Evolutionary conservation across 2,329 filamentous ascomycete species (phyloP).

Genomic region (Penicillium carneum): DNA sequence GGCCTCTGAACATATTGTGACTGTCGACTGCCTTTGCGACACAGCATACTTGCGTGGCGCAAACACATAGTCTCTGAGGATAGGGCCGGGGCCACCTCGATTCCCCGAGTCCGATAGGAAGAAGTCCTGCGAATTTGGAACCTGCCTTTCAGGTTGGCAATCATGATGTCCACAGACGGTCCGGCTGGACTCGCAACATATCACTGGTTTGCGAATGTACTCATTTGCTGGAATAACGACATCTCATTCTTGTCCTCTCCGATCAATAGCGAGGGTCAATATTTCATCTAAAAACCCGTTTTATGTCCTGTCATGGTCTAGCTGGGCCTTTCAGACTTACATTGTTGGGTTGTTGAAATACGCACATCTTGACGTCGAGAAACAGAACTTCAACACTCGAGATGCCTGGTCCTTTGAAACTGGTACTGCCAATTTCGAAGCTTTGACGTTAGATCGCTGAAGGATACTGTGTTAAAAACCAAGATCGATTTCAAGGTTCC

Average conservation of each 20-base stretch:
- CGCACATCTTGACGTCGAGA: not conserved
- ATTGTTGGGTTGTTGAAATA: not conserved
- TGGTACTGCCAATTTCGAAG: not conserved
- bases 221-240: not conserved
- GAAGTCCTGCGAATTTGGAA: not conserved
- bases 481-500: not conserved
- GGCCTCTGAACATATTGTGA: not conserved
- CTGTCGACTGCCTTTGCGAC: not conserved
- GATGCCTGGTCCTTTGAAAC: not conserved
- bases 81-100: not conserved
- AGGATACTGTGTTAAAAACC: not conserved
- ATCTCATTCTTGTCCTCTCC: not conserved
- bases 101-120: not conserved
- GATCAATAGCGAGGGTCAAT: not conserved
- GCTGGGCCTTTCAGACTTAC: not conserved
- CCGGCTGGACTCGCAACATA: not conserved
- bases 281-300: not conserved
- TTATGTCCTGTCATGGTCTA: too few species aligned
- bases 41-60: not conserved
- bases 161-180: not conserved
- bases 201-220: not conserved
- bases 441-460: not conserved
- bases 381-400: not conserved
- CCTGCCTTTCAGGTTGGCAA: not conserved
- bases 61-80: not conserved